Conservation (phyloP, 2,329 filamentous ascomycete genomes). For the Delphinella strobiligena region DNA sequence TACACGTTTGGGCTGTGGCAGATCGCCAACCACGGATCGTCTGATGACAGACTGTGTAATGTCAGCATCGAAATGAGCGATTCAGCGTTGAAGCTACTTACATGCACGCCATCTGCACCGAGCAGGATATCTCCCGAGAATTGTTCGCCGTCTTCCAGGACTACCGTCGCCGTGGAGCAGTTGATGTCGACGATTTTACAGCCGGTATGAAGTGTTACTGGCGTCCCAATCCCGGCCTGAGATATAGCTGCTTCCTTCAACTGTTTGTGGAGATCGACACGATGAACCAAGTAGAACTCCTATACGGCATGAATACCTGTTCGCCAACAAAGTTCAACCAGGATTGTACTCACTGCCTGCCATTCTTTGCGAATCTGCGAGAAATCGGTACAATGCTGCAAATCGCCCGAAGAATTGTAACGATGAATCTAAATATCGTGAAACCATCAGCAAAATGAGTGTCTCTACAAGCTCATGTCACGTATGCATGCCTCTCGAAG, state of each 20-base stretch:
- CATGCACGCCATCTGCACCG: conserved; percentile 5
- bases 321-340: too few species aligned
- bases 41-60: conserved; percentile 1
- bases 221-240: conserved; percentile 1
- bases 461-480: too few species aligned
- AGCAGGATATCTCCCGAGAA: conserved; percentile 4
- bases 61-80: background rate
- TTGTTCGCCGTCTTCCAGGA: background rate
- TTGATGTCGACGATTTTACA: conserved; percentile 5
- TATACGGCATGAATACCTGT: too few species aligned
- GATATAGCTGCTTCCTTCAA: conserved; percentile 3
- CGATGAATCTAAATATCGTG: conserved; percentile 3
- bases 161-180: conserved; percentile 1
- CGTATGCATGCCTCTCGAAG: conserved; percentile 2
- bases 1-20: conserved; percentile 4
- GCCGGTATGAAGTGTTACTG: conserved; percentile 2
- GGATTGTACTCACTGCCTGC: conserved; percentile 1
- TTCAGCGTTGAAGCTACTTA: background rate
- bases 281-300: conserved; percentile 6
- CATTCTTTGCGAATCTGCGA: too few species aligned
- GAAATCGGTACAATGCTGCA: conserved; percentile 1
- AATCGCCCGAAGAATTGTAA: background rate
- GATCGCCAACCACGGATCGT: background rate
- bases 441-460: background rate
- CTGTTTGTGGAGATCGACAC: conserved; percentile 7